phyloP scores from a whole-genome alignment of 2,329 filamentous ascomycete species.

The Colletotrichum limetticola region DNA sequence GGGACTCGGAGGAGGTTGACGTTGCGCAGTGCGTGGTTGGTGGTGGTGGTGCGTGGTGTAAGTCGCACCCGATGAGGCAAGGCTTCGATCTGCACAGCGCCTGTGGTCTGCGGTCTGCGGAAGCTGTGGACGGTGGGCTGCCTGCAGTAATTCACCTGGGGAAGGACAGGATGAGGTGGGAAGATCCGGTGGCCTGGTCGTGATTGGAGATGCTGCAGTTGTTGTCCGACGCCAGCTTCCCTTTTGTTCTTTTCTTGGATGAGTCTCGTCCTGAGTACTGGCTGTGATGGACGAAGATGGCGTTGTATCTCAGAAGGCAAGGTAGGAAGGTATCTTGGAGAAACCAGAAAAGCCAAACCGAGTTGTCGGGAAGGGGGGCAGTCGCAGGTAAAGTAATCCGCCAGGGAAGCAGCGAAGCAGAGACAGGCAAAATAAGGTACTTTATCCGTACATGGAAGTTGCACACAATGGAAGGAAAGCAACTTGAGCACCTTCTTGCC shows the following conservation, averaged over 20 bases:
- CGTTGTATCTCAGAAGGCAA: not conserved
- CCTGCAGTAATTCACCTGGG: not conserved
- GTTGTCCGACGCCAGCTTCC: not conserved
- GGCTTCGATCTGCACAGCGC: conserved; percentile 1
- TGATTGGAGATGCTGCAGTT: not conserved
- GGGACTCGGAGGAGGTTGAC: not conserved
- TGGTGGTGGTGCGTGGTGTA: conserved; percentile 1
- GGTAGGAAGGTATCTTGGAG: not conserved
- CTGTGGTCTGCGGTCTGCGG: not conserved
- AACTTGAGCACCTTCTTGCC: too few relatives aligned
- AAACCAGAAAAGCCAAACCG: not conserved
- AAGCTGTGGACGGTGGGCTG: not conserved
- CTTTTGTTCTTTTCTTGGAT: not conserved
- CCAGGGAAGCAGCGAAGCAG: not conserved
- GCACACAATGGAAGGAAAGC: too few relatives aligned
- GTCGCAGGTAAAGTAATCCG: conserved; percentile 3
- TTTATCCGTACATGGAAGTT: too few relatives aligned
- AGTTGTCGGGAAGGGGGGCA: not conserved
- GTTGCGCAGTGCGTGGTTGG: not conserved
- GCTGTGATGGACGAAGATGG: not conserved
- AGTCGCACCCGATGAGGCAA: conserved; percentile 13
- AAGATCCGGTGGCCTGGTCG: not conserved
- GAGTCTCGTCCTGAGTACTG: not conserved
- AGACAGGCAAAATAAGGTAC: not conserved
- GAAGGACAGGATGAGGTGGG: not conserved